A percentile compares a stretch with the other conserved stretches of the same genome.
Evolutionary conservation across 2,329 filamentous ascomycete genomes (phyloP).

Genomic region (Colletotrichum zoysiae): DNA sequence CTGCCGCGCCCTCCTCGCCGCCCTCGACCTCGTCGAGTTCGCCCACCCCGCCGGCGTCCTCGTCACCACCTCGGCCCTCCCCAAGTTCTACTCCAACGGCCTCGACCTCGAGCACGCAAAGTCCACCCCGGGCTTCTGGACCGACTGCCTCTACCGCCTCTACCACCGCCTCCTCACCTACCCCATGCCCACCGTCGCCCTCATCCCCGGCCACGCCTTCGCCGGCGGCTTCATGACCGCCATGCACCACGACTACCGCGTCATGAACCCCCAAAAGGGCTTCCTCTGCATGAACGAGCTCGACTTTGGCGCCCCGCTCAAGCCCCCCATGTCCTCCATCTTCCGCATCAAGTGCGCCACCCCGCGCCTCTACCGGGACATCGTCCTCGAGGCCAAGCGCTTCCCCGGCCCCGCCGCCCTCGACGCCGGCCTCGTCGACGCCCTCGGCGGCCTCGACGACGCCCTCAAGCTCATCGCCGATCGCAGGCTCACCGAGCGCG

Average conservation of each 20-base stretch:
- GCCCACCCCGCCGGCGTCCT: conserved; percentile 75
- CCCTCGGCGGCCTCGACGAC: conserved; percentile 73
- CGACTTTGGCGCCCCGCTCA: conserved; percentile 81
- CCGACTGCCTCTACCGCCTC: conserved; percentile 71
- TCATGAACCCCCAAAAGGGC: conserved; percentile 78
- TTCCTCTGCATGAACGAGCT: conserved; percentile 86
- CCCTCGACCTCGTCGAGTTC: conserved; percentile 81
- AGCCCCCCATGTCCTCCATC: conserved; percentile 78
- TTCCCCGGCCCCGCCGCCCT: conserved; percentile 74
- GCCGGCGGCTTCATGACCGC: conserved; percentile 85
- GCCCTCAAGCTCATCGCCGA: conserved; percentile 70
- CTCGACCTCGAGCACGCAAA: conserved; percentile 80
- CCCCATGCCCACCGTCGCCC: conserved; percentile 85
- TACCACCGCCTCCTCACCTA: conserved; percentile 73
- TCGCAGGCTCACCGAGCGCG: conserved; percentile 71
- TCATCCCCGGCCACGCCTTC: conserved; percentile 85
- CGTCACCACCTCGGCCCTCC: conserved; percentile 78
- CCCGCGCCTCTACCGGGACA: conserved; percentile 67
- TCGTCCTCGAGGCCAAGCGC: conserved; percentile 81
- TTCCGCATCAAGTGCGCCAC: conserved; percentile 76
- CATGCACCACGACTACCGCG: conserved; percentile 86
- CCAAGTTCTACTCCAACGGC: conserved; percentile 87
- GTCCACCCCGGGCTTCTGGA: conserved; percentile 71
- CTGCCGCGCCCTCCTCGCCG: conserved; percentile 74
- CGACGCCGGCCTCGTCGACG: conserved; percentile 76